Evolutionary conservation across 257 asterid species (phyloP).

Genomic region (Linderniella brevidens): DNA sequence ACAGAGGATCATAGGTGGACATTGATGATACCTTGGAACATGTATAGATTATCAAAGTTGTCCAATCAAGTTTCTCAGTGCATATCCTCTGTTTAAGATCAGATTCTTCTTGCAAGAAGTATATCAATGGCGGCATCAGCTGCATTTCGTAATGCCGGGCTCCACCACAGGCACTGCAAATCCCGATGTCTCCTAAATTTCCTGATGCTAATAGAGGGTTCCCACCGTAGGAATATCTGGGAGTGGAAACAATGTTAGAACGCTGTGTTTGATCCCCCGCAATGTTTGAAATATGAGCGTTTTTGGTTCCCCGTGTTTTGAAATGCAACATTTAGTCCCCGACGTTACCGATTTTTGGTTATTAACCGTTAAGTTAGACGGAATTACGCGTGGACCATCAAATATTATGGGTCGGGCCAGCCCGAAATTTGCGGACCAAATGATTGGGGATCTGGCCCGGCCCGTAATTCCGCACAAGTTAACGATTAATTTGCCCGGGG

Average conservation of each 20-base stretch:
- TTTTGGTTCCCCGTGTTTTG: too few species aligned
- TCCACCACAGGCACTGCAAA: slow-evolving; percentile 55
- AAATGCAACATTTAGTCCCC: too few species aligned
- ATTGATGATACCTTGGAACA: slow-evolving; percentile 42
- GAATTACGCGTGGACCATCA: too few species aligned
- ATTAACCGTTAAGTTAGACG: too few species aligned
- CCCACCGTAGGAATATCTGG: slow-evolving; percentile 70
- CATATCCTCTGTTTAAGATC: slow-evolving; percentile 22
- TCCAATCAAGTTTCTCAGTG: slow-evolving; percentile 56
- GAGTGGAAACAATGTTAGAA: slow-evolving; percentile 8
- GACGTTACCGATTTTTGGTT: too few species aligned
- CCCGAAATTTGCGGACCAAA: too few species aligned
- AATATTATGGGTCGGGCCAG: too few species aligned
- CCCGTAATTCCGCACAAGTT: too few species aligned
- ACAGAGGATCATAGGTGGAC: background rate
- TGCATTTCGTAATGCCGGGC: slow-evolving; percentile 71
- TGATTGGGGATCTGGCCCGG: too few species aligned
- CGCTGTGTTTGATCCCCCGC: too few species aligned
- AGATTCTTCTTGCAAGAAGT: slow-evolving; percentile 56
- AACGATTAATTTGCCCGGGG: too few species aligned
- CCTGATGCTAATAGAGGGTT: slow-evolving; percentile 49
- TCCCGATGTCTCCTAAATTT: slow-evolving; percentile 25
- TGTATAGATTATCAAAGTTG: slow-evolving; percentile 54
- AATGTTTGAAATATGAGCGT: too few species aligned
- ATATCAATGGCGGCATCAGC: slow-evolving; percentile 70